Conservation (phyloP, 257 asterid genomes). For the Petunia secreta region DNA sequence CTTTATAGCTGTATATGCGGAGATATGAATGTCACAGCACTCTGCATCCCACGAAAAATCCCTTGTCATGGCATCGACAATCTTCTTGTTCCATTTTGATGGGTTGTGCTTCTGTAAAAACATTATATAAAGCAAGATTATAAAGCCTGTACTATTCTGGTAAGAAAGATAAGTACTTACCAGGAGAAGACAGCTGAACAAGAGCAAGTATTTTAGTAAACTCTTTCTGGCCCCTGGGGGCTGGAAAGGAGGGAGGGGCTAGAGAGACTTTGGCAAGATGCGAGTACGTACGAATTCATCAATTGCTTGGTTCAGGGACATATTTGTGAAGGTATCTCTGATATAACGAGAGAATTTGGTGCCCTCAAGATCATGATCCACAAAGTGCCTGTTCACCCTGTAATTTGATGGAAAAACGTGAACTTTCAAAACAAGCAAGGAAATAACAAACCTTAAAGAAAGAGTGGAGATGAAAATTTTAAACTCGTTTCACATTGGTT, state of each 20-base stretch:
- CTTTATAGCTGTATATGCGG: slow-evolving; percentile 58
- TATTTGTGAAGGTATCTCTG: slow-evolving; percentile 44
- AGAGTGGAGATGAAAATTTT: slow-evolving; percentile 9
- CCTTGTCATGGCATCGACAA: slow-evolving; percentile 58
- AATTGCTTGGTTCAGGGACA: slow-evolving; percentile 64
- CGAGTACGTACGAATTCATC: slow-evolving; percentile 61
- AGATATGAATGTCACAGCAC: slow-evolving; percentile 59
- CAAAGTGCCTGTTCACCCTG: slow-evolving; percentile 48
- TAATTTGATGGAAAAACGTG: background rate
- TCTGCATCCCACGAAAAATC: slow-evolving; percentile 82
- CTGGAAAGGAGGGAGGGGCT: background rate
- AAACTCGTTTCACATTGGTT: slow-evolving; percentile 10
- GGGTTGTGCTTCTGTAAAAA: slow-evolving; percentile 57
- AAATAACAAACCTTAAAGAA: slow-evolving; percentile 12
- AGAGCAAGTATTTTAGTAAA: background rate
- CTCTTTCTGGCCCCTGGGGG: background rate
- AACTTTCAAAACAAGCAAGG: slow-evolving; percentile 24
- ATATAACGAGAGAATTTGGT: slow-evolving; percentile 48
- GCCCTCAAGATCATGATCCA: slow-evolving; percentile 43
- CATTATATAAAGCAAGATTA: slow-evolving; percentile 1
- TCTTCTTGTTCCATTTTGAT: slow-evolving; percentile 57
- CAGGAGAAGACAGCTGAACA: background rate
- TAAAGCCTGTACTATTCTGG: background rate
- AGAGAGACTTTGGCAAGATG: background rate
- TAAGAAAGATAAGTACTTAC: background rate